phyloP scores from a whole-genome alignment of 2,329 filamentous ascomycete species.

The Xylaria multiplex region DNA sequence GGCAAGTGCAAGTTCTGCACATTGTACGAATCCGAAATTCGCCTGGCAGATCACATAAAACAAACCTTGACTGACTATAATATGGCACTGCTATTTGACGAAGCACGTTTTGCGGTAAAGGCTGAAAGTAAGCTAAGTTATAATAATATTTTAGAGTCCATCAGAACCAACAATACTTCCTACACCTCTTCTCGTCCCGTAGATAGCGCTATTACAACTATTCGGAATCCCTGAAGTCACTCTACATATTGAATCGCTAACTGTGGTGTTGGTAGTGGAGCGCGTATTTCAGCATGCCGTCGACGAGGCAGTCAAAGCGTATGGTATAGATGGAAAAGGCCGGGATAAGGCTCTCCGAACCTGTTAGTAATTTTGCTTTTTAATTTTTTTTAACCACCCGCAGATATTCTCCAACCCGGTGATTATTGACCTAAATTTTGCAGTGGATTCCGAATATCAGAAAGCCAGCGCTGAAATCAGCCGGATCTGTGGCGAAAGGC shows the following conservation, averaged over 20 bases:
- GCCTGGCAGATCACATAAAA: slow-evolving; percentile 39
- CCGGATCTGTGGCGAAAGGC: slow-evolving; percentile 37
- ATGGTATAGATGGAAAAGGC: slow-evolving; percentile 35
- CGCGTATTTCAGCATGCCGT: slow-evolving; percentile 38
- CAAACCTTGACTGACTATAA: slow-evolving; percentile 40
- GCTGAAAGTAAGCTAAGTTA: slow-evolving; percentile 34
- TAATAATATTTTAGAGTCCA: neutral
- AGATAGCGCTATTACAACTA: neutral
- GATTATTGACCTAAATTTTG: slow-evolving; percentile 8
- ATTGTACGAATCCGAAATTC: slow-evolving; percentile 37
- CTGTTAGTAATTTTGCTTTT: slow-evolving; percentile 12
- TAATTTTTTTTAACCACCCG: neutral
- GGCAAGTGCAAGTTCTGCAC: slow-evolving; percentile 41
- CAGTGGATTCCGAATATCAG: slow-evolving; percentile 39
- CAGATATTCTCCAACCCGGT: neutral
- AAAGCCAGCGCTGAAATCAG: slow-evolving; percentile 40
- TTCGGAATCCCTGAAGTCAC: too few species aligned
- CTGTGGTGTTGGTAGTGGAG: slow-evolving; percentile 32
- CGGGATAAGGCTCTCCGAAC: slow-evolving; percentile 38
- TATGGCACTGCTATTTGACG: slow-evolving; percentile 38
- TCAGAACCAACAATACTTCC: neutral
- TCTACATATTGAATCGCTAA: slow-evolving; percentile 19
- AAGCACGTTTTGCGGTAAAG: slow-evolving; percentile 30
- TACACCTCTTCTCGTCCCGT: neutral
- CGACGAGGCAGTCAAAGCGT: slow-evolving; percentile 37